These are phyloP conservation scores for Exobasidium cylindrosporum DNA, from an alignment of 1,284 basidiomycete genomes.

Conservation along the genomic window DNA sequence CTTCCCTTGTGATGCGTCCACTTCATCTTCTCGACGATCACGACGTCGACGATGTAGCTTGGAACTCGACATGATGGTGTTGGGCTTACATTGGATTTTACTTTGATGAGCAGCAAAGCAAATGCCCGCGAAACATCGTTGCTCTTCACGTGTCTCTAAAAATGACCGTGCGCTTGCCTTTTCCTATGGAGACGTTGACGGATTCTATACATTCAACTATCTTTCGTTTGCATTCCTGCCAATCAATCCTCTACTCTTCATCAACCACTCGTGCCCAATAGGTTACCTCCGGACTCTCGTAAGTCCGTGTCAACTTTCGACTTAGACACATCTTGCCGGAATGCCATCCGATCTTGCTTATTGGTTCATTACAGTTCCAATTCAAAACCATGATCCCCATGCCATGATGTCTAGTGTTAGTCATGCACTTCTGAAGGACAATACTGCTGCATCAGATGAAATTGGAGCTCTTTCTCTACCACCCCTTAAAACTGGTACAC, in stretches of 20 bases:
- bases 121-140: neutral
- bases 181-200: too few species aligned
- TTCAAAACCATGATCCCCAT: constrained; percentile 59
- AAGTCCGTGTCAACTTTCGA: too few species aligned
- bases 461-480: constrained; percentile 46
- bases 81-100: too few species aligned
- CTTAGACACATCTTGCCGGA: neutral
- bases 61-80: neutral
- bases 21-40: constrained; percentile 9
- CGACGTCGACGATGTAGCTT: constrained; percentile 5
- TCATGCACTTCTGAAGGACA: constrained; percentile 53
- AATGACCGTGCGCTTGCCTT: neutral
- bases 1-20: constrained; percentile 2
- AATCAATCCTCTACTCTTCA: too few species aligned
- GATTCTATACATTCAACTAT: too few species aligned
- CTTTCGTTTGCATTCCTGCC: too few species aligned
- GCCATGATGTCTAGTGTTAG: constrained; percentile 59
- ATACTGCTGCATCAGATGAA: constrained; percentile 31
- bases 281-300: too few species aligned
- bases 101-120: too few species aligned
- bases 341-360: constrained; percentile 62
- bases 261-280: too few species aligned
- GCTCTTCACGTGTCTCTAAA: neutral
- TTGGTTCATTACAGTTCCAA: constrained; percentile 62
- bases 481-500: constrained; percentile 76